These are phyloP conservation scores for Penstemon newberryi DNA, from an alignment of 257 asterid genomes.

Conservation along the genomic window DNA sequence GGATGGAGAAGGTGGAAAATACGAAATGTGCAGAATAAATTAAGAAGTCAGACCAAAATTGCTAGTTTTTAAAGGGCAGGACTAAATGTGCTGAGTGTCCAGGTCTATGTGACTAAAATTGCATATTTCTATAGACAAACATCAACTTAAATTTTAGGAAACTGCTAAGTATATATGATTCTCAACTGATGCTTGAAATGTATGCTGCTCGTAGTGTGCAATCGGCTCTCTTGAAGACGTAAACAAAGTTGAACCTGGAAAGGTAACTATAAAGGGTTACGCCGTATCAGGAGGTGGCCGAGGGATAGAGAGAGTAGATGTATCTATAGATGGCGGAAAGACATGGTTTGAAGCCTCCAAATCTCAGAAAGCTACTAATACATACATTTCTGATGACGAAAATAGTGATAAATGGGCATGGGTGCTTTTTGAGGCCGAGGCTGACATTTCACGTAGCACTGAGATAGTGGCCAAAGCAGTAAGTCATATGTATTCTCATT, in stretches of 20 bases:
- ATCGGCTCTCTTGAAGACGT: constrained; percentile 88
- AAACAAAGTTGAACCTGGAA: constrained; percentile 61
- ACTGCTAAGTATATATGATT: no score
- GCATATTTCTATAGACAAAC: no score
- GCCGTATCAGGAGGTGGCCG: constrained; percentile 98
- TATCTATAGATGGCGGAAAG: constrained; percentile 85
- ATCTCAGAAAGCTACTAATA: constrained; percentile 64
- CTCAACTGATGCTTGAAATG: constrained; percentile 6
- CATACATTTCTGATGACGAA: constrained; percentile 61
- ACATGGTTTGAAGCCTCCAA: constrained; percentile 90
- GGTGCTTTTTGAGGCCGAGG: constrained; percentile 90
- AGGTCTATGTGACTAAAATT: no score
- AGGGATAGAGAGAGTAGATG: constrained; percentile 92
- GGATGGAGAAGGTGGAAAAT: no score
- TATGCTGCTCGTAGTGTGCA: constrained; percentile 74
- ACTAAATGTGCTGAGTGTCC: no score
- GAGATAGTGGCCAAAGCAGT: constrained; percentile 95
- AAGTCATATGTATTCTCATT: constrained; percentile 30
- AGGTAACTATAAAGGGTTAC: constrained; percentile 89
- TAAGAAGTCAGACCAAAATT: no score
- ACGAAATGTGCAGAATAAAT: no score
- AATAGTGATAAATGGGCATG: constrained; percentile 95
- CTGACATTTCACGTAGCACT: constrained; percentile 54
- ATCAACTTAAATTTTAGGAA: no score
- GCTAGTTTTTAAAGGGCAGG: no score